These are phyloP conservation scores for Bruguiera gymnorhiza DNA, from an alignment of 345 rosid genomes.

Conservation along the genomic window DNA sequence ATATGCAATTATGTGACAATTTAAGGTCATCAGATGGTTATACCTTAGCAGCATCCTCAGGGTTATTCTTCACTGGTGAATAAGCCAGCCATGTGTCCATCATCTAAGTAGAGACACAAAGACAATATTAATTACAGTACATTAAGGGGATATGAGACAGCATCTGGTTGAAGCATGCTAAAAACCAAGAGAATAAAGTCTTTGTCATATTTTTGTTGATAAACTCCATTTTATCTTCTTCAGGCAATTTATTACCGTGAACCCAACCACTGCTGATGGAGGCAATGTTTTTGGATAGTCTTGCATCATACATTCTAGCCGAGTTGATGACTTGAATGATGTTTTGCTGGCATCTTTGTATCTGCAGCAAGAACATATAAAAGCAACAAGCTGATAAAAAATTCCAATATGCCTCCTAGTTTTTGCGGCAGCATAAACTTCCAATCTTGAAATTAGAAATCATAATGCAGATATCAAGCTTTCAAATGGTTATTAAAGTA, in stretches of 20 bases:
- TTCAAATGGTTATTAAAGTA: background rate
- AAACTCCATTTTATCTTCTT: background rate
- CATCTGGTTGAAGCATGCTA: too few relatives aligned
- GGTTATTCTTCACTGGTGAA: constrained; percentile 91
- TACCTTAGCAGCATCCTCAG: constrained; percentile 96
- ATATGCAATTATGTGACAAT: background rate
- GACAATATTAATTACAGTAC: constrained; percentile 1
- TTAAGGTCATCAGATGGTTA: background rate
- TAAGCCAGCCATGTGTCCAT: constrained; percentile 88
- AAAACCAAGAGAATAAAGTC: too few relatives aligned
- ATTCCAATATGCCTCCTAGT: background rate
- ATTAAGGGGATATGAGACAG: too few relatives aligned
- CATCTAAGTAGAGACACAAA: constrained; percentile 38
- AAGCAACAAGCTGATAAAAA: constrained; percentile 12
- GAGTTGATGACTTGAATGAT: constrained; percentile 82
- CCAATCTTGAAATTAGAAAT: background rate
- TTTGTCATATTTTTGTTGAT: background rate
- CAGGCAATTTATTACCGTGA: constrained; percentile 54
- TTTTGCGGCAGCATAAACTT: background rate
- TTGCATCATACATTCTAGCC: constrained; percentile 99
- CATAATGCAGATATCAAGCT: background rate
- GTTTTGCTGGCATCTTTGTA: constrained; percentile 92
- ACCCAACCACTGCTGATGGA: constrained; percentile 82
- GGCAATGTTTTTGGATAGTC: constrained; percentile 95
- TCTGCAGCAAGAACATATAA: constrained; percentile 38